Evolutionary conservation across 108 stramenopile species (phyloP), one percentile per base, ranked within the genome.

Genomic region (Stephanodiscus triporus): DNA sequence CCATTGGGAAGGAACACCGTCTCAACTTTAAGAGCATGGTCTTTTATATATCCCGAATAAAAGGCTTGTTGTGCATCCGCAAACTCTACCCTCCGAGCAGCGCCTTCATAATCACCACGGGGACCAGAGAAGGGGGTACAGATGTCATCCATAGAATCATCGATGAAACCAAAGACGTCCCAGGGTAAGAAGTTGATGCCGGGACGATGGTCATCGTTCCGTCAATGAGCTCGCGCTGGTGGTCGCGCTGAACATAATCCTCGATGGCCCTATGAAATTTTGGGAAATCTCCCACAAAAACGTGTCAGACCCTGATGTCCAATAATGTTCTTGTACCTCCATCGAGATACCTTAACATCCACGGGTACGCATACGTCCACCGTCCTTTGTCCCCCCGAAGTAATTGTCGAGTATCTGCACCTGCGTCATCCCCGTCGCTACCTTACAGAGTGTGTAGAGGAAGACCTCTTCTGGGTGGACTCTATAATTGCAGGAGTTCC

Each of bases 121-220:
- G 73, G 73, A 30, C 73, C 73, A 32, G 65, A 75, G 42, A 66
- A 45, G 45, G 65, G 73, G 9, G 23, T 29, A 54, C 43, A 32
- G 23, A 45, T 40, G 38, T n/a, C n/a, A 20, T 75, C 65, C 42
- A 75, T 66, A 0, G 65, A 66, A 30, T 51, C 45, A 40, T 75
- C 65, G 17, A 75, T 68, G 43, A 66, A 75, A 1, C 65, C 73
- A 68, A 75, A 66, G 17, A 75, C 40, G 38, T 72, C 37, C 22
- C 10, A 55, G 20, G 54, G 54, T 6, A 24, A 36, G 6, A 10
- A 22, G 10, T 63, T 11, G 2, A 47, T 27, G 62, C 45, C 45
- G 20, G 45, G 20, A 63, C 22, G 23, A 19, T 10, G 23, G 23
- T 55, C 19, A 19, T 19, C 24, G 24, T 24, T 24, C 22, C 19